phyloP scores from a whole-genome alignment of 2,329 filamentous ascomycete genomes.

The Colletotrichum zoysiae region DNA sequence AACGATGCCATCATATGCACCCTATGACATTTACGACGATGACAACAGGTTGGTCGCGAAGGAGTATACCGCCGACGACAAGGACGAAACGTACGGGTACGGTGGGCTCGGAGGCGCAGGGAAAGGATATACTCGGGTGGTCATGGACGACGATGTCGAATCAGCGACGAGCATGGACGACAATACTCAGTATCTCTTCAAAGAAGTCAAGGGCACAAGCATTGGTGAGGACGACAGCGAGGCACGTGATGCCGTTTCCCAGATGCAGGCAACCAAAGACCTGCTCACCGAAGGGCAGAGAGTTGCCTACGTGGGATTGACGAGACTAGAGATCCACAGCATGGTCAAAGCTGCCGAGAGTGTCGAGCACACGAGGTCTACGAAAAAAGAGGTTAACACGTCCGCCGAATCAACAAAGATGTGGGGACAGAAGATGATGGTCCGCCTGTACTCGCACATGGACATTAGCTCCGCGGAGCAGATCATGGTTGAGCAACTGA shows the following conservation, averaged over 20 bases:
- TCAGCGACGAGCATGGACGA: constrained; percentile 97
- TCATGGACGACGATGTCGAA: constrained; percentile 93
- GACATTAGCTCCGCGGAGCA: constrained; percentile 93
- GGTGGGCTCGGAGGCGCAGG: constrained; percentile 86
- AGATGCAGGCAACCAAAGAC: constrained; percentile 96
- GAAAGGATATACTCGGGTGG: constrained; percentile 95
- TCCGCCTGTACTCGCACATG: constrained; percentile 94
- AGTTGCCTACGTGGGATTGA: constrained; percentile 94
- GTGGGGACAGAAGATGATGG: constrained; percentile 99
- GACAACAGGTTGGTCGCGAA: constrained; percentile 88
- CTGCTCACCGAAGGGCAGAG: constrained; percentile 94
- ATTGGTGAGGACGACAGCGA: constrained; percentile 81
- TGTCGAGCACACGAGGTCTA: constrained; percentile 70
- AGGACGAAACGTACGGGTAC: constrained; percentile 77
- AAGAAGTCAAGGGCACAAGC: constrained; percentile 72
- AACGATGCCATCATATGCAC: constrained; percentile 92
- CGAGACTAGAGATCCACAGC: constrained; percentile 81
- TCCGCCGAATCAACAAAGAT: constrained; percentile 86
- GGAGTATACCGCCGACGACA: constrained; percentile 79
- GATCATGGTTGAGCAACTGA: constrained; percentile 98
- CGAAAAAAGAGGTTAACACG: constrained; percentile 78
- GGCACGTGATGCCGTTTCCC: constrained; percentile 84
- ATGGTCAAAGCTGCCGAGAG: constrained; percentile 79
- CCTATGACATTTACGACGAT: constrained; percentile 96
- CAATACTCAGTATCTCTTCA: constrained; percentile 96